Percentiles rank a stretch among this genome's conserved stretches.
Evolutionary conservation across 768 basidiomycete species (phyloP).

Genomic region (Paxillus ammoniavirescens): DNA sequence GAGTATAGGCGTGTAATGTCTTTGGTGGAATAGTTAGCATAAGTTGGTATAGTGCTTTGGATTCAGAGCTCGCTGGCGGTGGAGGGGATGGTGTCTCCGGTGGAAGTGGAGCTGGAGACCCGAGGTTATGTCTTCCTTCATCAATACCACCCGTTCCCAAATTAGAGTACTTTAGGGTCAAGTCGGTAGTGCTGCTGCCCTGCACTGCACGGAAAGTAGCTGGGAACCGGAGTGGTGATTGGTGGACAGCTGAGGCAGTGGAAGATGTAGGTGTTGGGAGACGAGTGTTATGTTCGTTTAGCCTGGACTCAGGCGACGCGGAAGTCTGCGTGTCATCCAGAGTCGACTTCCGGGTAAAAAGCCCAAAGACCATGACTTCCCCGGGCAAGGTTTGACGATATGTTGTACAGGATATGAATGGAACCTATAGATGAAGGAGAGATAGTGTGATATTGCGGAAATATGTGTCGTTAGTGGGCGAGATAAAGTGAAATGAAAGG

Average conservation of each 20-base stretch:
- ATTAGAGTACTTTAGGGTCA: slow-evolving; percentile 18
- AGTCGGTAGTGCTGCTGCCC: slow-evolving; percentile 21
- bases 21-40: slow-evolving; percentile 64
- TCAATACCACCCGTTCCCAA: slow-evolving; percentile 2
- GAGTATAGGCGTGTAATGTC: slow-evolving; percentile 60
- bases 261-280: slow-evolving; percentile 58
- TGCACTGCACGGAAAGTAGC: slow-evolving; percentile 12
- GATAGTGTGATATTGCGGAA: slow-evolving; percentile 7
- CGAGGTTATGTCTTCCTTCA: slow-evolving; percentile 4
- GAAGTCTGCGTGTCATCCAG: slow-evolving; percentile 4
- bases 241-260: slow-evolving; percentile 30
- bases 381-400: background rate
- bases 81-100: slow-evolving; percentile 33
- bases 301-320: slow-evolving; percentile 4
- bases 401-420: background rate
- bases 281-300: slow-evolving; percentile 25
- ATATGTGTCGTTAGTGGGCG: background rate
- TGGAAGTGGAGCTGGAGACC: slow-evolving; percentile 19
- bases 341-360: slow-evolving; percentile 37
- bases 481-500: background rate
- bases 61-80: slow-evolving; percentile 42
- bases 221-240: slow-evolving; percentile 23
- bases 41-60: slow-evolving; percentile 46
- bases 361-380: slow-evolving; percentile 38
- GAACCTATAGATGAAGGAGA: background rate